Base-by-base conservation (phyloP, 2,329 filamentous ascomycete species). In the Byssothecium circinans region DNA sequence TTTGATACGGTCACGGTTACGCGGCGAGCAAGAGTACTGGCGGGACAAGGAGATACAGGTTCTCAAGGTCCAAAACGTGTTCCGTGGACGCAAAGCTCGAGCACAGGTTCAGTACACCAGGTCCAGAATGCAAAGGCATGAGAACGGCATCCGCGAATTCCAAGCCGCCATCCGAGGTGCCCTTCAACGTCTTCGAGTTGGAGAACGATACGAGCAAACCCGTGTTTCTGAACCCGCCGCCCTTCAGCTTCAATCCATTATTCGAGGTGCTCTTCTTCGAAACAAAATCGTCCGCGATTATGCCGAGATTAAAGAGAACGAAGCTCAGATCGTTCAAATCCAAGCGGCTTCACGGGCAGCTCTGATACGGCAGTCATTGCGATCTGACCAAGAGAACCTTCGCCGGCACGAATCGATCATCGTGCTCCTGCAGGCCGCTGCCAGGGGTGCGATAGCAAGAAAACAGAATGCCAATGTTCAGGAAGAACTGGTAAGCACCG, bases 41-140 rank as follows among this genome's bases (percentile, higher is more conserved):
- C 84, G 85, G 63, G 81, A 81, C 43, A 81, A 85, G 45, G 87
- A 92, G 68, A 76, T 78, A 5, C 82, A 89, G 51, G 80, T 97
- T 37, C 73, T 94, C 50, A 83, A 85, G 61, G 76, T 99, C 11
- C 94, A 99, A 71, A 95, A 85, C 67, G 77, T 95, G 38, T 81
- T 90, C 65, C 80, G 88, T 61, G 88, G 86, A 18, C 81, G 80
- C 49, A 88, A 76, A 53, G 74, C 76, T 17, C 61, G 76, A 52
- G 67, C 68, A 5, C 60, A 77, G 54, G 74, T 75, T 14, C 72
- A 76, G 50, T 65, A 64, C 44, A 73, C 74, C 35, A 85, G 67
- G 62, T 78, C 56, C 54, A 75, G 59, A 54, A 73, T 78, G 14
- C 72, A 77, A 42, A 62, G 67, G 34, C 74, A 79, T 35, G 70